Base-by-base conservation (phyloP, 192 early-diverging fungal genomes). In the Coemansia sp. region DNA sequence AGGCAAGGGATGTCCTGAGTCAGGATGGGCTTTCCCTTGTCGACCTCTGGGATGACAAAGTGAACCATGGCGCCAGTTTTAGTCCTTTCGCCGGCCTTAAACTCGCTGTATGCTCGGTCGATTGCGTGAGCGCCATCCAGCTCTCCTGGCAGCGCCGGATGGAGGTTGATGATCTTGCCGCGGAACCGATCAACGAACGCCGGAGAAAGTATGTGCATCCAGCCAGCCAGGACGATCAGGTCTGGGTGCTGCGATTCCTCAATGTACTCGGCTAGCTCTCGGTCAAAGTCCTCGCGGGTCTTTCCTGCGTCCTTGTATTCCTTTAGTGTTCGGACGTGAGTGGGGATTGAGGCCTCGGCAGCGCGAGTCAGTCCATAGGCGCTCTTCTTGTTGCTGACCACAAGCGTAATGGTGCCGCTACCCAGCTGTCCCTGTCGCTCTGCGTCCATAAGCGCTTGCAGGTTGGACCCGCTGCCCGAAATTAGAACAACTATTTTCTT, bases 71-170 rank as follows among this genome's bases (percentile, higher is more conserved):
- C 88, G 56, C 93, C 93, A 0, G 93, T 94, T 11, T 86, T 72
- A 10, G 71, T 78, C 25, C 92, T 89, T 62, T 87, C 75, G 11
- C 94, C 95, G 35, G 85, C 84, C 73, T 88, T 67, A 66, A 86
- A 96, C 21, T 93, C 95, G n/a, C 90, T 87, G 72, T 86, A 97
- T 4, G 97, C 97, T 12, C 96, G 83, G 50, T 94, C 93, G 58
- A 99, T 98, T 13, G 97, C 94, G 64, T 94, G 85, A 0, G 95
- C 94, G n/a, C 97, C 97, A 66, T 98, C 95, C 74, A 99, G 94
- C 73, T 92, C 86, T 41, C 95, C 95, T 8, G 97, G 97, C 26
- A 99, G 80, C 2, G 97, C 95, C 21, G 97, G 97, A 61, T 99
- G 97, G 62, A 99, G 81, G 82, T 99, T 99, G 74, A 99, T 93